phyloP scores from a whole-genome alignment of 2,329 filamentous ascomycete species.

The Madurella fahalii region DNA sequence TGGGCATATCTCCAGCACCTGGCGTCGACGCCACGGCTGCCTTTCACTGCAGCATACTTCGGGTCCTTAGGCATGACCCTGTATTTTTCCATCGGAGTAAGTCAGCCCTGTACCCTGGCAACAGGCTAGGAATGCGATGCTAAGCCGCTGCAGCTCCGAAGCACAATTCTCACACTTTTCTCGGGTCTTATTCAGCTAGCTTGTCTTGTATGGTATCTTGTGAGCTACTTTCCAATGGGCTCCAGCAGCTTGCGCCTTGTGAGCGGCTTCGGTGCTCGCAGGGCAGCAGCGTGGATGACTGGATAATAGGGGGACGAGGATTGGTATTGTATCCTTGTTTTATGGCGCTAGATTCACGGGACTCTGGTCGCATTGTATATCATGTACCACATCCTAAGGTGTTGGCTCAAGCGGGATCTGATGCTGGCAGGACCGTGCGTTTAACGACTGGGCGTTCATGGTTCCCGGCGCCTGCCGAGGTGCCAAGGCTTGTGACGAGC shows the following conservation, averaged over 20 bases:
- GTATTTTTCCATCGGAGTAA: conserved; percentile 88
- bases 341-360: not conserved
- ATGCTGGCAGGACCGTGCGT: no score
- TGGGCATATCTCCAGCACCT: conserved; percentile 79
- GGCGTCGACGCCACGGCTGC: conserved; percentile 75
- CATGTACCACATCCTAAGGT: no score
- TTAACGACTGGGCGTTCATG: no score
- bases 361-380: not conserved
- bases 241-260: conserved; percentile 82
- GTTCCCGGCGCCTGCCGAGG: no score
- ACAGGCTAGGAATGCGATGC: not conserved
- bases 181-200: conserved; percentile 80
- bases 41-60: conserved; percentile 93
- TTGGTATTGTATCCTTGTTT: not conserved
- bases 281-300: conserved; percentile 84
- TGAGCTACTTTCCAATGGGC: conserved; percentile 98
- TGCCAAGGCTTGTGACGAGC: no score
- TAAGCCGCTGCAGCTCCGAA: conserved; percentile 62
- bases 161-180: conserved; percentile 77
- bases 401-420: no score
- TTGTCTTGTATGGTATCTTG: conserved; percentile 84
- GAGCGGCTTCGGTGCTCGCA: conserved; percentile 76
- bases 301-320: conserved; percentile 46
- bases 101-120: conserved; percentile 37
- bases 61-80: conserved; percentile 85